phyloP scores from a whole-genome alignment of 345 rosid species.

The Diplotaxis tenuifolia region DNA sequence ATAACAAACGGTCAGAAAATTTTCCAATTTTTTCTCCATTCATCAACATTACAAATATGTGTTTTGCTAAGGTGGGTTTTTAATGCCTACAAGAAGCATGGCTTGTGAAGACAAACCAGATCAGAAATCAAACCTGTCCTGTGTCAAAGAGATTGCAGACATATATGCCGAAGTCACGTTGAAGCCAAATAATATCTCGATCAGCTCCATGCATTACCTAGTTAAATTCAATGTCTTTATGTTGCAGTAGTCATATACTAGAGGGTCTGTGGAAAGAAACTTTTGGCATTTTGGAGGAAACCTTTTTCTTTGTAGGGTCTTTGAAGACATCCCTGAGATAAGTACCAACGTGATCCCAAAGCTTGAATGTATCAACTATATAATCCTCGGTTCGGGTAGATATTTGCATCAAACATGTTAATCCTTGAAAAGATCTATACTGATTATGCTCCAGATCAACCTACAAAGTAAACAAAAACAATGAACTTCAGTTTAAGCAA shows the following conservation, averaged over 20 bases:
- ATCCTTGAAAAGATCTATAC: conserved; percentile 91
- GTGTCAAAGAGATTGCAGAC: conserved; percentile 95
- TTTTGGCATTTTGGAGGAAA: conserved; percentile 28
- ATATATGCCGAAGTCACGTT: conserved; percentile 95
- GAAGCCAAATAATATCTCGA: conserved; percentile 92
- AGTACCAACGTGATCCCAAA: conserved; percentile 78
- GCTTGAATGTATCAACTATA: conserved; percentile 82
- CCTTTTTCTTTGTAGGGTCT: conserved; percentile 92
- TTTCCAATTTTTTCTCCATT: not conserved
- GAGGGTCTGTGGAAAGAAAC: not conserved
- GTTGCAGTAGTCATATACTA: conserved; percentile 21
- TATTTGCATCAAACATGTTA: conserved; percentile 97
- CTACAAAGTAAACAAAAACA: conserved; percentile 38
- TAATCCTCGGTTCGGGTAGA: conserved; percentile 91
- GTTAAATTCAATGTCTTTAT: conserved; percentile 34
- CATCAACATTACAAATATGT: not conserved
- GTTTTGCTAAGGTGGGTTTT: not conserved
- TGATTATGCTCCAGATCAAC: conserved; percentile 98
- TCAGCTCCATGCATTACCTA: conserved; percentile 99
- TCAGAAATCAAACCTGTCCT: conserved; percentile 69
- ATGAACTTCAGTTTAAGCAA: not conserved
- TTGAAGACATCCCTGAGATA: conserved; percentile 81
- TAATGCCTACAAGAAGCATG: not conserved
- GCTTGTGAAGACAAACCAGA: not conserved
- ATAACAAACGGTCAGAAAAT: not conserved